Base-by-base conservation (phyloP, 1,284 basidiomycete species). In the Sanghuangporus weigelae region DNA sequence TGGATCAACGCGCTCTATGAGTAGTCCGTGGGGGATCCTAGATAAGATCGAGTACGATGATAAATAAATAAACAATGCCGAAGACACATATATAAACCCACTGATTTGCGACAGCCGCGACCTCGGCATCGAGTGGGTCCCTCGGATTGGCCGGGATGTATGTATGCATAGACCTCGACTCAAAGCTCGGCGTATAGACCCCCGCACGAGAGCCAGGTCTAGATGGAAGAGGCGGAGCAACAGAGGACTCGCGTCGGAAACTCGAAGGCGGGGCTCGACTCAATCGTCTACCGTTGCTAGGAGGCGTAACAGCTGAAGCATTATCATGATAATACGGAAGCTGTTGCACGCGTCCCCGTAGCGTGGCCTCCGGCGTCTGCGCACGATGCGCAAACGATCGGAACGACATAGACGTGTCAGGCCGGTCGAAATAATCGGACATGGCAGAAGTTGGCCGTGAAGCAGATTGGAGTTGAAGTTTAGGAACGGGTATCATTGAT, bases 51-150 rank as follows among this genome's bases (percentile, higher is more conserved):
- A 5, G 8, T 11, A 44, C n/a, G n/a, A 38, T n/a, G 7, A 48
- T 19, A 16, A 7, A 26, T 21, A 16, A 46, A n/a, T 7, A 21
- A 44, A 44, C 5, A 46, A 46, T 7, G 44, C 7, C 16, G 6
- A 19, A 46, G 40, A 7, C 7, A 59, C 3, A 39, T 36, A 40
- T 14, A 35, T 6, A 10, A 1, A 49, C 44, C 54, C 38, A 60
- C 16, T 84, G 81, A 72, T 95, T 95, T 66, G 86, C 89, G 48
- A 95, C 76, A 38, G 77, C 75, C 3, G 90, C 90, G 42, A 96
- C 85, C 72, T 93, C 90, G 7, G 80, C 74, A 73, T 96, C 93
- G 40, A 96, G 82, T 3, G 93, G 91, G 72, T 96, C 93, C 65
- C 84, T 84, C 50, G 78, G 71, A 72, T 89, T 93, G 2, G 73